Evolutionary conservation across 441 rosid genomes (phyloP), one percentile per base, ranked within the genome.

Genomic region (Erodium moschatum): DNA sequence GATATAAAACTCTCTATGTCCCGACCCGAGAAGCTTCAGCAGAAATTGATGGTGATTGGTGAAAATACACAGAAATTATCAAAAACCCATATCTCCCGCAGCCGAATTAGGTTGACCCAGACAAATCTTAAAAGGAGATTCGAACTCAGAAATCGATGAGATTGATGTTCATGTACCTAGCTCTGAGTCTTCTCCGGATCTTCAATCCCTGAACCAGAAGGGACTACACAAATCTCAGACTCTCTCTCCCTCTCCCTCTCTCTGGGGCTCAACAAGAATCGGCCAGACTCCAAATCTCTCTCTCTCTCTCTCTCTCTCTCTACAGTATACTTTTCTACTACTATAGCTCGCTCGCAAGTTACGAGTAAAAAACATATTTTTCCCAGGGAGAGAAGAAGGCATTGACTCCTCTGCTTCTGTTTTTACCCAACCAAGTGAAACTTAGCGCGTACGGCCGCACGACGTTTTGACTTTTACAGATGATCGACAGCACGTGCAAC

Each of bases 401-500:
- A 16, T 54, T 54, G 62, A 54, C 62, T 54, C 62, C 62, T 54
- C 62, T 54, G 62, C 21, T 54, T 54, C 62, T 54, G 24, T 54
- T 19, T 54, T 19, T 54, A 6, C 27, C 24, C 6, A 3, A 35
- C 40, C 1, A 35, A 7, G 40, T 35, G 40, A 35, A 35, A 18
- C 16, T 18, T 56, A 56, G 12, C 62, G 24, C 62, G 62, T 56
- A 56, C 62, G 62, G 62, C 24, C 27, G 62, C 62, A 0, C 19
- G 27, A 56, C 24, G 19, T 18, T 18, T 56, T 56, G 62, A 56
- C 62, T 18, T 7, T 18, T 19, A 18, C 62, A 18, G 10, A 0
- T 7, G 24, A 54, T 54, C 62, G 16, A 19, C 62, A 54, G 4
- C 62, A 54, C 62, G 62, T 56, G 62, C 62, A 56, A 56, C 62